Evolutionary conservation across 2,329 filamentous ascomycete genomes (phyloP).

Genomic region (Tolypocladium paradoxum): DNA sequence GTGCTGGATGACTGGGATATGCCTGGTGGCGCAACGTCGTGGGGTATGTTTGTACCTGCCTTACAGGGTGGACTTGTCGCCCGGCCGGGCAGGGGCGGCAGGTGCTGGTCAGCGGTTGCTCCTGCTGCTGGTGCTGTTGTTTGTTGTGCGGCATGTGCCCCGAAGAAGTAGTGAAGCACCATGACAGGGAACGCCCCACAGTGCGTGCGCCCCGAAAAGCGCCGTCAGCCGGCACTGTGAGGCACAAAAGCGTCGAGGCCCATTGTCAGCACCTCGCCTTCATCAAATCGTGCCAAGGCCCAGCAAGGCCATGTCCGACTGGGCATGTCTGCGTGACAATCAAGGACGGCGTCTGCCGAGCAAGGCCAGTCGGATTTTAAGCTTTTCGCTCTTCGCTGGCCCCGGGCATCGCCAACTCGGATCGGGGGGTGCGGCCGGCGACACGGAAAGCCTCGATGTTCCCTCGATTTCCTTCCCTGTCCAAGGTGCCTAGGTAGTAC

Average conservation of each 20-base stretch:
- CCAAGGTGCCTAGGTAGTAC: too few species aligned
- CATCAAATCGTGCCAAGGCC: background rate
- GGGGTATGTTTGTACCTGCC: constrained; percentile 3
- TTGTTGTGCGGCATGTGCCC: background rate
- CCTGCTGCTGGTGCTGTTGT: background rate
- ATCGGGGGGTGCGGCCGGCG: background rate
- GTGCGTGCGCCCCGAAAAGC: background rate
- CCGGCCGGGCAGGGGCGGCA: background rate
- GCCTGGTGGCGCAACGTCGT: background rate
- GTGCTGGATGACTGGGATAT: background rate
- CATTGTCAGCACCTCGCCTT: background rate
- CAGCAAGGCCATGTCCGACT: background rate
- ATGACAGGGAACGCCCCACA: background rate
- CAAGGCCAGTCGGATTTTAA: background rate
- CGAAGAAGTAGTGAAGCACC: background rate
- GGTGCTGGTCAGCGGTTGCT: background rate
- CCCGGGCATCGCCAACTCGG: background rate
- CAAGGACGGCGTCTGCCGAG: too few species aligned
- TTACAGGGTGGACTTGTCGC: constrained; percentile 1
- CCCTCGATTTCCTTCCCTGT: background rate
- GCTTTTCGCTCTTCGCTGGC: background rate
- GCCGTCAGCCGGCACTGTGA: background rate
- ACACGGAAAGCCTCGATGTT: background rate
- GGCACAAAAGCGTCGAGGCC: background rate
- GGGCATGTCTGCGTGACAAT: too few species aligned